These are phyloP conservation scores for Taphrina pruni DNA, from an alignment of 1,139 yeast genomes.

Conservation along the genomic window DNA sequence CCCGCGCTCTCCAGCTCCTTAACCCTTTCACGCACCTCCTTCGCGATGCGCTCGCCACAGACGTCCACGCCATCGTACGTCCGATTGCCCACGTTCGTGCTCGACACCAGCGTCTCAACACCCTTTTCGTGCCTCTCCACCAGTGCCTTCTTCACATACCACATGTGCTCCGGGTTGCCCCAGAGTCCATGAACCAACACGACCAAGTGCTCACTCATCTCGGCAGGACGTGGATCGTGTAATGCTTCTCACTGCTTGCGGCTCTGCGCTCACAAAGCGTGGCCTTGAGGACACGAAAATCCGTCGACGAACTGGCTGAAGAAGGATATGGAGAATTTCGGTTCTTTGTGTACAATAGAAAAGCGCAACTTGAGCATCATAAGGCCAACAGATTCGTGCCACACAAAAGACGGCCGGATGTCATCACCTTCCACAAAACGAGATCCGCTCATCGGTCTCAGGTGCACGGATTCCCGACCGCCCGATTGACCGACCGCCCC, in stretches of 20 bases:
- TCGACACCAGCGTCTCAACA: slow-evolving; percentile 66
- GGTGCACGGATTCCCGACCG: too few species aligned
- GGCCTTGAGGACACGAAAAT: neutral
- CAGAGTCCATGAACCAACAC: slow-evolving; percentile 58
- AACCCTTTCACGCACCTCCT: slow-evolving; percentile 57
- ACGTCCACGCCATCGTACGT: slow-evolving; percentile 84
- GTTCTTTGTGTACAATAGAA: too few species aligned
- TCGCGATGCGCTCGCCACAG: slow-evolving; percentile 70
- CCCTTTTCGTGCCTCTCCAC: slow-evolving; percentile 55
- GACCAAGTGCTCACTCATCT: slow-evolving; percentile 31
- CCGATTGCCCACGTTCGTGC: slow-evolving; percentile 72
- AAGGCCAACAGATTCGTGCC: too few species aligned
- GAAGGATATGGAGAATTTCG: neutral
- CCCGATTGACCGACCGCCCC: too few species aligned
- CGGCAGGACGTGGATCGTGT: neutral
- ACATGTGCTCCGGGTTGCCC: slow-evolving; percentile 81
- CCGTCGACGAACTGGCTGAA: neutral
- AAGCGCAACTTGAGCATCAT: too few species aligned
- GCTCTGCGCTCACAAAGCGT: too few species aligned
- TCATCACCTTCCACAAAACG: too few species aligned
- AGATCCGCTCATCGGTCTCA: too few species aligned
- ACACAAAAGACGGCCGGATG: too few species aligned
- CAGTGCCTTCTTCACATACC: slow-evolving; percentile 63
- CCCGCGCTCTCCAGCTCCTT: slow-evolving; percentile 30
- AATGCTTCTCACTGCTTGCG: too few species aligned